Percentiles rank a stretch among this genome's conserved stretches.
Conservation (phyloP, 805 yeast genomes). For the Metschnikowia drakensbergensis region DNA sequence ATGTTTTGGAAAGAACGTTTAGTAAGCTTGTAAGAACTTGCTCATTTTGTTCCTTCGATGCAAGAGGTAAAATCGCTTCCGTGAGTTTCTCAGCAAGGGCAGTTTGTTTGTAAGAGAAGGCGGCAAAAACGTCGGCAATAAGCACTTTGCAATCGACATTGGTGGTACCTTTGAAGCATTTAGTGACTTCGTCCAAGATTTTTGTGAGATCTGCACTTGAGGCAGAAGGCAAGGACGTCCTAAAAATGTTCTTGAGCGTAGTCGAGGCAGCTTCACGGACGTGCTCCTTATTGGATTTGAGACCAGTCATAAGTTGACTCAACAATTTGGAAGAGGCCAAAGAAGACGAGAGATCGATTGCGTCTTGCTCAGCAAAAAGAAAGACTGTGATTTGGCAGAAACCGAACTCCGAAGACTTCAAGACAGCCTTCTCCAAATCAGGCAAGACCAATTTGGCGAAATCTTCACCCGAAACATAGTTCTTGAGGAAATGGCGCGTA, state of each 20-base stretch:
- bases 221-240: slow-evolving; percentile 14
- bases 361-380: slow-evolving; percentile 31
- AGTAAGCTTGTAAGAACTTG: slow-evolving; percentile 48
- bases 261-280: slow-evolving; percentile 50
- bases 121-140: slow-evolving; percentile 45
- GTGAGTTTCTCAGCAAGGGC: slow-evolving; percentile 31
- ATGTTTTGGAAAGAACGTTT: slow-evolving; percentile 46
- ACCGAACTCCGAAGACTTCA: slow-evolving; percentile 74
- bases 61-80: slow-evolving; percentile 45
- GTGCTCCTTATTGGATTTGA: slow-evolving; percentile 68
- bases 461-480: slow-evolving; percentile 35
- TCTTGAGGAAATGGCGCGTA: slow-evolving; percentile 40
- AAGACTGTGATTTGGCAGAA: slow-evolving; percentile 53
- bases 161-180: slow-evolving; percentile 52
- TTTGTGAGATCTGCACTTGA: slow-evolving; percentile 23
- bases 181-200: slow-evolving; percentile 51
- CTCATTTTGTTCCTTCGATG: slow-evolving; percentile 77
- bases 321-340: slow-evolving; percentile 43
- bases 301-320: slow-evolving; percentile 47
- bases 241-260: slow-evolving; percentile 26
- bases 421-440: slow-evolving; percentile 63
- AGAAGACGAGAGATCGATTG: slow-evolving; percentile 40
- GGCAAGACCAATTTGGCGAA: slow-evolving; percentile 48
- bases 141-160: slow-evolving; percentile 63
- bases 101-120: slow-evolving; percentile 19